Conservation (phyloP, 2,329 filamentous ascomycete genomes). For the Epichloe aotearoae region DNA sequence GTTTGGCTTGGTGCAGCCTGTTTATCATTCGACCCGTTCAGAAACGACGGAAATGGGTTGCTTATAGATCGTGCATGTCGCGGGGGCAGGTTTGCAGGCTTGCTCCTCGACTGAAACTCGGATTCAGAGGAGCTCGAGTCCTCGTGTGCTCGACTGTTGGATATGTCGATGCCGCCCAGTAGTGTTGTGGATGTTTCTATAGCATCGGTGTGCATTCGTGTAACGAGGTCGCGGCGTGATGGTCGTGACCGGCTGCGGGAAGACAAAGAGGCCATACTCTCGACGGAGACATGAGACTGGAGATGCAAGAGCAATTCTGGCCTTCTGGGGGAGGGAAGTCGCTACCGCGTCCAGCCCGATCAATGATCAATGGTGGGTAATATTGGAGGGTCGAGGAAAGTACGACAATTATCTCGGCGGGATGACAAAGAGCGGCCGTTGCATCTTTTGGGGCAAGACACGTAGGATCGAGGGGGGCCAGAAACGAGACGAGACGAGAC, state of each 20-base stretch:
- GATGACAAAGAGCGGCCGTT: neutral
- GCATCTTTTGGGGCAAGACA: constrained; percentile 3
- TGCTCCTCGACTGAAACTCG: constrained; percentile 20
- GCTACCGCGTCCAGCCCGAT: neutral
- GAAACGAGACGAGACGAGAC: neutral
- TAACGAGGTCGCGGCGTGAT: constrained; percentile 20
- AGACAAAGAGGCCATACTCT: constrained; percentile 20
- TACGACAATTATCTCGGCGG: constrained; percentile 2
- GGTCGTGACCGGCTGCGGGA: constrained; percentile 17
- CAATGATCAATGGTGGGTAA: neutral
- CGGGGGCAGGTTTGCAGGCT: constrained; percentile 9
- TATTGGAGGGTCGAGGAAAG: constrained; percentile 1
- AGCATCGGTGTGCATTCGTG: constrained; percentile 23
- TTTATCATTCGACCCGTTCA: constrained; percentile 47
- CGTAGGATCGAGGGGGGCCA: neutral
- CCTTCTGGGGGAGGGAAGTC: neutral
- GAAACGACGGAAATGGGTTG: constrained; percentile 64
- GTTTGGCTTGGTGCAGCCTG: constrained; percentile 23
- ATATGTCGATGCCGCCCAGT: constrained; percentile 14
- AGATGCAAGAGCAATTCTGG: neutral
- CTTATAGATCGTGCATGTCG: constrained; percentile 50
- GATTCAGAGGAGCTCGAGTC: constrained; percentile 34
- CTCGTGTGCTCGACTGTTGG: constrained; percentile 16
- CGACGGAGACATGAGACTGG: neutral
- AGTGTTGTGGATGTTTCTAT: constrained; percentile 20